These are phyloP conservation scores for Jaapia argillacea DNA, from an alignment of 768 basidiomycete species.

Conservation along the genomic window DNA sequence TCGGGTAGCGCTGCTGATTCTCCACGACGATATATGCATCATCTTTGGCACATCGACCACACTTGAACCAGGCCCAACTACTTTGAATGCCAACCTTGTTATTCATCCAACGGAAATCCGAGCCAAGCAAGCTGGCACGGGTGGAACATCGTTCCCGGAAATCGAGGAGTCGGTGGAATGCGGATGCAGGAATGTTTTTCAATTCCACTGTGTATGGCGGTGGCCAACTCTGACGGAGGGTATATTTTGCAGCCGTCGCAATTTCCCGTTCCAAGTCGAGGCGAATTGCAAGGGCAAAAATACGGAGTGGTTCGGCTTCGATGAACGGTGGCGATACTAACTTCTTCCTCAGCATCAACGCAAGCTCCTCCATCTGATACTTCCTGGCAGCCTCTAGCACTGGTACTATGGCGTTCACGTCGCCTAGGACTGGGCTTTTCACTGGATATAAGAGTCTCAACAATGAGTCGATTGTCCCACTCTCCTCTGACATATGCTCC, in stretches of 20 bases:
- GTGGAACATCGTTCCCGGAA: neutral
- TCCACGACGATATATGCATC: neutral
- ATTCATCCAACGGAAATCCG: neutral
- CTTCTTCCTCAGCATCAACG: conserved; percentile 17
- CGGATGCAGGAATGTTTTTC: neutral
- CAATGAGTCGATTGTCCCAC: conserved; percentile 27
- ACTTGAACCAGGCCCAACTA: neutral
- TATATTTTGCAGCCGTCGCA: neutral
- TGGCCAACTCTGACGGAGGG: neutral
- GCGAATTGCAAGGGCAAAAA: neutral
- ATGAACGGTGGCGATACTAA: neutral
- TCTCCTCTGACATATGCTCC: too few species aligned
- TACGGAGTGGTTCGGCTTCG: neutral
- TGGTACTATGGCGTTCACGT: conserved; percentile 28
- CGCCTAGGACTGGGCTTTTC: conserved; percentile 22
- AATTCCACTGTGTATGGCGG: neutral
- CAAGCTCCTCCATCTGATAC: conserved; percentile 40
- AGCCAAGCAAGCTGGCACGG: neutral
- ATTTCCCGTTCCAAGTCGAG: neutral
- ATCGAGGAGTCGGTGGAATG: neutral
- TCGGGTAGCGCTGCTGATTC: neutral
- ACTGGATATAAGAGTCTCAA: conserved; percentile 41
- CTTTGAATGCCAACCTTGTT: neutral
- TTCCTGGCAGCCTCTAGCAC: conserved; percentile 31
- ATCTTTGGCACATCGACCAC: neutral